A percentile compares a stretch with the other conserved stretches of the same genome.
Evolutionary conservation across 2,329 filamentous ascomycete genomes (phyloP).

Genomic region (Fusarium sp.): DNA sequence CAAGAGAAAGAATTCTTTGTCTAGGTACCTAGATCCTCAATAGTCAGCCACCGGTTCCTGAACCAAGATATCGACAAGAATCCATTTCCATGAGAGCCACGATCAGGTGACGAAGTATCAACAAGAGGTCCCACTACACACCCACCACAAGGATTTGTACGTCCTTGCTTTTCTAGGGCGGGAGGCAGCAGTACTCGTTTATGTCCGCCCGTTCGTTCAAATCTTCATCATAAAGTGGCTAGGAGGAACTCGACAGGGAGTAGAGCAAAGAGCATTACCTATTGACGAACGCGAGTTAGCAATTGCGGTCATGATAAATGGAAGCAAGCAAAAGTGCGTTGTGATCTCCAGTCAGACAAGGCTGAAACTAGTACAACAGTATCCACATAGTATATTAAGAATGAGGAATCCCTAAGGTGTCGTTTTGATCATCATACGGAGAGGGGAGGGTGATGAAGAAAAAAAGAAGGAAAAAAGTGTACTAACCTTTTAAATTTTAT

Average conservation of each 20-base stretch:
- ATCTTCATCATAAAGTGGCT: conserved; percentile 67
- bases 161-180: conserved; percentile 67
- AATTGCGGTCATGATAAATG: conserved; percentile 31
- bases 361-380: conserved; percentile 73
- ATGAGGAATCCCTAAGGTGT: conserved; percentile 77
- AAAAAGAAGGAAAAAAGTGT: conserved; percentile 1
- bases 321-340: conserved; percentile 35
- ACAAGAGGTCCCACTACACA: conserved; percentile 67
- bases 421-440: conserved; percentile 70
- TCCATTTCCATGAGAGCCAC: conserved; percentile 51
- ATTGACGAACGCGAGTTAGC: conserved; percentile 54
- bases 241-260: conserved; percentile 13
- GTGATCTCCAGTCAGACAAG: conserved; percentile 70
- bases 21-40: conserved; percentile 52
- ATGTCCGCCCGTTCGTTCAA: conserved; percentile 80
- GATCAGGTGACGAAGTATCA: conserved; percentile 76
- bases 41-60: conserved; percentile 50
- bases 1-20: conserved; percentile 36
- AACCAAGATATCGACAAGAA: conserved; percentile 47
- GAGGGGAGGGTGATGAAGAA: conserved; percentile 28
- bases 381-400: conserved; percentile 75
- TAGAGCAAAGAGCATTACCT: conserved; percentile 56
- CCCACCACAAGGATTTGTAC: conserved; percentile 72
- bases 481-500: conserved; percentile 61
- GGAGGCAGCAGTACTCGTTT: conserved; percentile 65